Percentiles rank a stretch among this genome's conserved stretches.
Conservation (phyloP, 805 yeast genomes). For the Suhomyces sp. region DNA sequence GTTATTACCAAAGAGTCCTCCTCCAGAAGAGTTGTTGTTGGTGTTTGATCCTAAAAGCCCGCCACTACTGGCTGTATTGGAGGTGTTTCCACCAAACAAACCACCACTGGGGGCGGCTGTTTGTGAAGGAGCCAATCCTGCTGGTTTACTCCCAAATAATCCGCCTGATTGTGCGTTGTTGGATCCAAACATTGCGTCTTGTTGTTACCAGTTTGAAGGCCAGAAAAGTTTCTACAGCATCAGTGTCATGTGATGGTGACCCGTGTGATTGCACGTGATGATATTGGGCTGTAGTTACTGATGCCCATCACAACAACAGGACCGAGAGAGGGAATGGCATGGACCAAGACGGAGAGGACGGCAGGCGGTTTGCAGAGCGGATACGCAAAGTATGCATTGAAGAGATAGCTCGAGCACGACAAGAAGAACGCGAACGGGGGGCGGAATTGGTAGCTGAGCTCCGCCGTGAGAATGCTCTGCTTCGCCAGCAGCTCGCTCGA, state of each 20-base stretch:
- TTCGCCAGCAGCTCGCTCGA: background rate
- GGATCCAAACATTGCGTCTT: conserved; percentile 5
- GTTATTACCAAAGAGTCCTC: conserved; percentile 31
- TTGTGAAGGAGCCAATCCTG: background rate
- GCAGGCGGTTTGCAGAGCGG: conserved; percentile 1
- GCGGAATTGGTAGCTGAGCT: conserved; percentile 1
- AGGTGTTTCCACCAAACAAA: conserved; percentile 27
- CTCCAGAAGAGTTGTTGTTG: conserved; percentile 8
- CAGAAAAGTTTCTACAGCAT: conserved; percentile 1
- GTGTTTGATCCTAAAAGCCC: conserved; percentile 11
- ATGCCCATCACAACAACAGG: background rate
- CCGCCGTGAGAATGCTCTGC: background rate
- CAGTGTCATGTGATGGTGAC: background rate
- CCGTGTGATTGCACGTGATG: background rate
- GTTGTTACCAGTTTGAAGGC: background rate
- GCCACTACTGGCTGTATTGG: conserved; percentile 2
- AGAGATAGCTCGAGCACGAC: background rate
- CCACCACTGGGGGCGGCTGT: conserved; percentile 18
- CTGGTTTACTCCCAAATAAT: conserved; percentile 8
- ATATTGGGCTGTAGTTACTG: background rate
- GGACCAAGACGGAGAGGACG: background rate
- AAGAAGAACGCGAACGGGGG: background rate
- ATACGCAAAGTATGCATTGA: background rate
- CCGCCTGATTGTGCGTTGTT: conserved; percentile 7
- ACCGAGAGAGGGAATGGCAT: background rate